Evolutionary conservation across 306 rosid species (phyloP), one percentile per base, ranked within the genome.

Genomic region (Corylus americana): DNA sequence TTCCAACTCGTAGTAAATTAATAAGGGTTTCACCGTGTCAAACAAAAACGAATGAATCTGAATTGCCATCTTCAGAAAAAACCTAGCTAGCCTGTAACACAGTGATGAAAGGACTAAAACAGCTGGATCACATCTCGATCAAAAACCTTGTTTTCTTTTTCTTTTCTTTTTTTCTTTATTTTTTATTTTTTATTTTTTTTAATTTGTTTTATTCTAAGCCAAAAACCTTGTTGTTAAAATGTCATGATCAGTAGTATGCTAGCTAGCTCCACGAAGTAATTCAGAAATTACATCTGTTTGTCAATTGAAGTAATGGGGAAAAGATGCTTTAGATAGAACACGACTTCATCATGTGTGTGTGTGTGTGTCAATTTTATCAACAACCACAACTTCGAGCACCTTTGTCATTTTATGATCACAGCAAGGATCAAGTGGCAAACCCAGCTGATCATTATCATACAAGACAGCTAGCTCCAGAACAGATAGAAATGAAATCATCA

Each of bases 21-120:
- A 87, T 76, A 69, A 27, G 74, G 84, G 84, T 75, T 76, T 80
- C 59, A 27, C 74, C 50, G 55, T 67, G 68, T 58, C 51, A 53
- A 49, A 27, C 13, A 68, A 64, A 3, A 25, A 25, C 11, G n/a
- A 31, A 13, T 16, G 10, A 8, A 29, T 29, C 35, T 37, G 5
- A 37, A 39, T 42, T 67, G 2, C 29, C 31, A 42, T 11, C 51
- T 16, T 13, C 70, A 14, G 42, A 31, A 63, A 59, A 31, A 62
- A 29, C 29, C n/a, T n/a, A n/a, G n/a, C 70, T 14, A 13, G 2
- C 70, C 45, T 6, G 4, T 29, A 7, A 31, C 39, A 67, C 51
- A 67, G 13, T 4, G 27, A 4, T n/a, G 8, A 44, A 39, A n/a
- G 39, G 17, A 27, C 18, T 62, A 62, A 12, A 62, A 12, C 9